Evolutionary conservation across 169 alveolate genomes (phyloP).

Genomic region (Plasmodium coatneyi): DNA sequence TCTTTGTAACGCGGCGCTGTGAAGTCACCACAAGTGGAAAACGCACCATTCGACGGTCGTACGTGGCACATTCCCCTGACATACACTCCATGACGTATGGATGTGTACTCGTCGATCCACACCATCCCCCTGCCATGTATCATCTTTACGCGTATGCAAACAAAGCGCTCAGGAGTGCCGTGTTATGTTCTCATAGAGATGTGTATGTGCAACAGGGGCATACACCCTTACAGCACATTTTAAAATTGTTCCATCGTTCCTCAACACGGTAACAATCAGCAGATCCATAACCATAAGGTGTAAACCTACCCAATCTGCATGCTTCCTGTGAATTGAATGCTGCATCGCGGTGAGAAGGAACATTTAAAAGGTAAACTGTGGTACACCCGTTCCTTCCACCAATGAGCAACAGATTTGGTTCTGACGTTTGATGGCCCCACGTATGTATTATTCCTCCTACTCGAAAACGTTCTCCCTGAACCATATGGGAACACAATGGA

Average conservation of each 20-base stretch:
- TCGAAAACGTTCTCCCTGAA: not conserved
- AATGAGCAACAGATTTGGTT: not conserved
- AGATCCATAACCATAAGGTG: not conserved
- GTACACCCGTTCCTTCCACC: not conserved
- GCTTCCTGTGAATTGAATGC: not conserved
- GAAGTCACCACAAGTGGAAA: not conserved
- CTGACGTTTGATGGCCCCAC: not conserved
- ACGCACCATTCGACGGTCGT: not conserved
- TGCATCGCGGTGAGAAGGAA: not conserved
- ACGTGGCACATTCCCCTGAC: not conserved
- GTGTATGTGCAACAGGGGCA: not conserved
- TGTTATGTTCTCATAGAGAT: not conserved
- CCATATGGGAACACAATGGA: not conserved
- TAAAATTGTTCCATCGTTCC: not conserved
- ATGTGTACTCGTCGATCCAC: not conserved
- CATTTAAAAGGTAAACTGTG: not conserved
- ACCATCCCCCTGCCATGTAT: not conserved
- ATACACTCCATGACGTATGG: not conserved
- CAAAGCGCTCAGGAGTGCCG: not conserved
- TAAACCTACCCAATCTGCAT: not conserved
- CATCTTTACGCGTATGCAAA: not conserved
- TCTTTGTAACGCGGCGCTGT: not conserved
- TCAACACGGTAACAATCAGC: not conserved
- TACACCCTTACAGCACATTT: not conserved
- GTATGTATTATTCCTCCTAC: not conserved